Evolutionary conservation across 495 filamentous ascomycete genomes (phyloP).

Genomic region (Neurospora sublineolata): DNA sequence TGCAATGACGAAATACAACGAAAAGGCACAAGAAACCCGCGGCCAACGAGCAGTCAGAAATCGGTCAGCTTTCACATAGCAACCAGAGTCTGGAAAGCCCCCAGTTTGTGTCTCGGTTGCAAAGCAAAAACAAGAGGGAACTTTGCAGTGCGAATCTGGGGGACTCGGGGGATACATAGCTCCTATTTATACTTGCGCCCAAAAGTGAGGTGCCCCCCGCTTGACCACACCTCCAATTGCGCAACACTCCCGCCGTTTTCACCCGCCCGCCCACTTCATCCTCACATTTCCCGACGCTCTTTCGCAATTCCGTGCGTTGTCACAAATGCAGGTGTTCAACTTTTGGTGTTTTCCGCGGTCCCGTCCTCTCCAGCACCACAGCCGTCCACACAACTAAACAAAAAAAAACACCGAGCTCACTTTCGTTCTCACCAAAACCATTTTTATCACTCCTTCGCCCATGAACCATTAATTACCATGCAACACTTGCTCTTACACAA

Average conservation of each 20-base stretch:
- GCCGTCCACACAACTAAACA: neutral
- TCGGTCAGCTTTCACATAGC: slow-evolving; percentile 1
- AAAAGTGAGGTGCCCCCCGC: neutral
- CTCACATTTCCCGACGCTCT: neutral
- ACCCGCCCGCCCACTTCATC: neutral
- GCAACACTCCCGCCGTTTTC: neutral
- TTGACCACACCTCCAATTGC: neutral
- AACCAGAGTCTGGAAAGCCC: neutral
- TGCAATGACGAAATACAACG: neutral
- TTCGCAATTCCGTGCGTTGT: neutral
- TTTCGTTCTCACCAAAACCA: neutral
- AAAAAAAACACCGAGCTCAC: neutral
- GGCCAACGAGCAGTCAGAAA: slow-evolving; percentile 4
- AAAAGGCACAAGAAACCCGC: slow-evolving; percentile 3
- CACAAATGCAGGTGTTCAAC: neutral
- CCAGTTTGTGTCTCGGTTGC: neutral
- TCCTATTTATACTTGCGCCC: slow-evolving; percentile 20
- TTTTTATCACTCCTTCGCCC: neutral
- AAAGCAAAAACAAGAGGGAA: neutral
- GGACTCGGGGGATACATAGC: slow-evolving; percentile 7
- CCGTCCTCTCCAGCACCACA: neutral
- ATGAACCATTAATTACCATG: neutral
- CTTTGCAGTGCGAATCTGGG: neutral
- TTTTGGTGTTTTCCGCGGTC: neutral
- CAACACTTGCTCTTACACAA: neutral